Evolutionary conservation across 441 rosid species (phyloP).

Genomic region (Gossypium schwendimanii): DNA sequence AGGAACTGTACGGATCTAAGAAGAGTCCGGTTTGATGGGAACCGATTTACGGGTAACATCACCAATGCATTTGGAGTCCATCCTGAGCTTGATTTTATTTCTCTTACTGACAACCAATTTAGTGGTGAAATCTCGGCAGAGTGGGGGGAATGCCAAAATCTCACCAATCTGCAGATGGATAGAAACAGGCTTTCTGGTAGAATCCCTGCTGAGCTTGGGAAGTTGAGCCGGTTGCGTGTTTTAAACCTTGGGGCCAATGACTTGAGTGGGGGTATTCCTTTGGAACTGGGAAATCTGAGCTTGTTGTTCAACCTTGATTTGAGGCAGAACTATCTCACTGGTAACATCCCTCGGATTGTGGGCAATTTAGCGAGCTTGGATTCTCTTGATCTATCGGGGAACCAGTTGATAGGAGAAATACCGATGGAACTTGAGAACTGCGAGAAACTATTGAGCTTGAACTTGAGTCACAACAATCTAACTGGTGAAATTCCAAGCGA

Average conservation of each 20-base stretch:
- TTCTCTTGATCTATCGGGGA: slow-evolving; percentile 45
- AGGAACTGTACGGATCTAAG: slow-evolving; percentile 34
- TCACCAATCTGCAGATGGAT: slow-evolving; percentile 44
- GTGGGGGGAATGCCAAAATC: slow-evolving; percentile 58
- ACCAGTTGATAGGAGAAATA: slow-evolving; percentile 33
- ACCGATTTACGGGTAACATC: slow-evolving; percentile 46
- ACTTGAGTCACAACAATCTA: slow-evolving; percentile 49
- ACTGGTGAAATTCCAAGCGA: slow-evolving; percentile 40
- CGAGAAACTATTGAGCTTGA: slow-evolving; percentile 30
- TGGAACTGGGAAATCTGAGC: slow-evolving; percentile 39
- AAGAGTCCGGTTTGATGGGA: slow-evolving; percentile 49
- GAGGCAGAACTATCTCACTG: slow-evolving; percentile 46
- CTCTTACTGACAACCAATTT: slow-evolving; percentile 40
- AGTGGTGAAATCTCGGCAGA: slow-evolving; percentile 38
- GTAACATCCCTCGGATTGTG: slow-evolving; percentile 31
- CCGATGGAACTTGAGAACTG: slow-evolving; percentile 34
- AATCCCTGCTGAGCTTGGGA: slow-evolving; percentile 48
- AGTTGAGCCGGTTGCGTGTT: slow-evolving; percentile 27
- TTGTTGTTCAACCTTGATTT: slow-evolving; percentile 34
- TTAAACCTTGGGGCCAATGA: slow-evolving; percentile 39
- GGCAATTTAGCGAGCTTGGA: slow-evolving; percentile 29
- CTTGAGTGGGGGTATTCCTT: slow-evolving; percentile 43
- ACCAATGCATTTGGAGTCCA: slow-evolving; percentile 48
- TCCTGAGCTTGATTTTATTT: slow-evolving; percentile 30
- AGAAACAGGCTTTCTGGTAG: slow-evolving; percentile 44